Base-by-base conservation (phyloP, 257 asterid genomes). In the Solanum corneliomulleri region DNA sequence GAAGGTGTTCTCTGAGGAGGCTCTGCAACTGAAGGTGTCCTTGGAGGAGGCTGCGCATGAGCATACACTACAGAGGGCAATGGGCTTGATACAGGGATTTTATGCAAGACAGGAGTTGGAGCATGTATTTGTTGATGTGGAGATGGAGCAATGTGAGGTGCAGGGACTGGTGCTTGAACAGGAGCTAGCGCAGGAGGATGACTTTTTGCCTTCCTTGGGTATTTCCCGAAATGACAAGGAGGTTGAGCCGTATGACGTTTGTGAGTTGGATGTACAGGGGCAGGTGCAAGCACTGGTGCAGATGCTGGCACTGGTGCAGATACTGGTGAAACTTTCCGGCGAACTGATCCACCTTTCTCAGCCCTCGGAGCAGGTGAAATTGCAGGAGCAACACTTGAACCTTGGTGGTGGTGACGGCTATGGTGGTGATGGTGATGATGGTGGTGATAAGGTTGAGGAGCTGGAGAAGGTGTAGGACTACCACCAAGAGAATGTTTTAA, bases 341-440 rank as follows among this genome's bases (percentile, higher is more conserved):
- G 21, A 7, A 39, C 84, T 70, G 92, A 37, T 74, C 92, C 91
- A 52, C 88, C 86, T 15, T 88, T 88, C 77, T 72, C 90, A 6
- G 68, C 87, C 69, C 91, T 87, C 0, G 98, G 96, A 64, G 96
- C 88, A 89, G 99, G 99, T 80, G 98, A 86, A 86, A 93, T 71
- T 68, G 91, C 86, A 77, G 99, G 99, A 83, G 96, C 39, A 58
- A 47, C 88, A 86, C 66, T 88, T 66, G 91, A 72, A 15, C 87
- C 91, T 13, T 84, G 92, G 69, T 86, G 89, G 27, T 86, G 92
- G 78, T 92, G 93, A 11, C 90, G 95, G 87, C 89, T 91, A 85
- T 91, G 96, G 84, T 82, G 95, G 86, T 76, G 96, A 80, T 88
- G 94, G 68, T 88, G 93, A 85, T 82, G 93, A 23, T 85, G 91